phyloP scores from a whole-genome alignment of 164 flowering plant species.

The Amborella trichopoda region DNA sequence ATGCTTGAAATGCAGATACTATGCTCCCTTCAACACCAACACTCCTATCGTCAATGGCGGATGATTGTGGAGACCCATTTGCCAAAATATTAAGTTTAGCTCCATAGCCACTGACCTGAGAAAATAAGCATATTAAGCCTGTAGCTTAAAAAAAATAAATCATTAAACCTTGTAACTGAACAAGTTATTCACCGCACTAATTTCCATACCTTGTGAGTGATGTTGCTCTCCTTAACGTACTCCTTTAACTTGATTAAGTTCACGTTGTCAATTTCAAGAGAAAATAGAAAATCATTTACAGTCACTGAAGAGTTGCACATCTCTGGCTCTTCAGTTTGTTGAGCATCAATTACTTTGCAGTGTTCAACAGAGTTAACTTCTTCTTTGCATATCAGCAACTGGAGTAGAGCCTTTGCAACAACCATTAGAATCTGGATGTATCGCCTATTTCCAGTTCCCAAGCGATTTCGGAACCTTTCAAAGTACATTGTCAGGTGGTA shows the following conservation, averaged over 20 bases:
- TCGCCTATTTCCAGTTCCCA: constrained; percentile 91
- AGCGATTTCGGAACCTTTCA: constrained; percentile 48
- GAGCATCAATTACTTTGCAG: constrained; percentile 12
- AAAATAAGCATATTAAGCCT: too few relatives aligned
- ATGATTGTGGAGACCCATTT: constrained; percentile 11
- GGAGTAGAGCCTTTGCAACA: constrained; percentile 53
- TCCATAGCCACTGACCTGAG: constrained; percentile 83
- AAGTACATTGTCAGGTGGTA: constrained; percentile 42
- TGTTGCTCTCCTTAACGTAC: constrained; percentile 82
- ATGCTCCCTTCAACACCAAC: constrained; percentile 34
- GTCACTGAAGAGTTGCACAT: constrained; percentile 40
- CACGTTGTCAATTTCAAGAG: constrained; percentile 82
- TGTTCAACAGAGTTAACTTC: constrained; percentile 9
- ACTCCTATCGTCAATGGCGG: constrained; percentile 14
- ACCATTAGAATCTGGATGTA: constrained; percentile 80
- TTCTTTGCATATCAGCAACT: constrained; percentile 21
- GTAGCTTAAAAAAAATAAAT: too few relatives aligned
- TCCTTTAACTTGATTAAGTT: constrained; percentile 64
- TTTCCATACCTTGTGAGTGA: constrained; percentile 69
- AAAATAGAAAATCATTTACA: constrained; percentile 82
- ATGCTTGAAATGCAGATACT: constrained; percentile 63
- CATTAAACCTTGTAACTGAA: too few relatives aligned
- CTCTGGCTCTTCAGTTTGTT: constrained; percentile 12
- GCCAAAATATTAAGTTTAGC: too few relatives aligned
- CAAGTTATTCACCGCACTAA: too few relatives aligned